Evolutionary conservation across 768 basidiomycete genomes (phyloP), one percentile per base, ranked within the genome.

Genomic region (Mrakia blollopis): DNA sequence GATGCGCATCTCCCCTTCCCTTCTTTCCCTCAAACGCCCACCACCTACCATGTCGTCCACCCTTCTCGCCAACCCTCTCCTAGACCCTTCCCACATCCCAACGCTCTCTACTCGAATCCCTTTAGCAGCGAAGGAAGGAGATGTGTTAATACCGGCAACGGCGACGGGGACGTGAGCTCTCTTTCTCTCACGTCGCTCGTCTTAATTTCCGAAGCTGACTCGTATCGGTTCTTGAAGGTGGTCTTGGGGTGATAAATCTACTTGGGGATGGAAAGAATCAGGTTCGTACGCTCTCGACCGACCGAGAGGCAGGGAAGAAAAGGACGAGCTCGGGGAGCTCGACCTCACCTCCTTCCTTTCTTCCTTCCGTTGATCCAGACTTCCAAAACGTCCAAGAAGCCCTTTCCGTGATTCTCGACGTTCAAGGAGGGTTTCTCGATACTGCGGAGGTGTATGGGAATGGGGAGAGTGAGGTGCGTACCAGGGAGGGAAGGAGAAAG

Each of bases 381-480:
- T 23, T 50, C 18, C 0, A 18, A 18, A 76, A 76, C 25, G 57
- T 76, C 68, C 28, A 69, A 30, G 35, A n/a, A 28, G 75, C 75
- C 5, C 61, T 76, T 35, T 18, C 35, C 14, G 52, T 21, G 9
- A 52, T 65, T 0, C 3, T 76, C 6, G 68, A 70, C 1, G 28
- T 1, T 1, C 75, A 76, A 30, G 75, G 75, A 10, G 75, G 68
- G 54, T 76, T 76, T 37, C 70, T 76, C 9, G 75, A 76, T 35
- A 57, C 68, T 0, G 75, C 75, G 1, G 75, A 76, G 68, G 41
- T 74, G 8, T 74, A 74, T 21, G 63, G 44, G 50, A 52, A 74
- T 13, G 73, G 73, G 18, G 73, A 74, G 50, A 50, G 44, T 16
- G 37, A 44, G 39, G 61, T 71, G 8, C 37, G 61, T 18, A 39